Percentiles rank a stretch among this genome's conserved stretches.
Evolutionary conservation across 108 stramenopile species (phyloP).

Genomic region (Aureococcus anophagefferens): DNA sequence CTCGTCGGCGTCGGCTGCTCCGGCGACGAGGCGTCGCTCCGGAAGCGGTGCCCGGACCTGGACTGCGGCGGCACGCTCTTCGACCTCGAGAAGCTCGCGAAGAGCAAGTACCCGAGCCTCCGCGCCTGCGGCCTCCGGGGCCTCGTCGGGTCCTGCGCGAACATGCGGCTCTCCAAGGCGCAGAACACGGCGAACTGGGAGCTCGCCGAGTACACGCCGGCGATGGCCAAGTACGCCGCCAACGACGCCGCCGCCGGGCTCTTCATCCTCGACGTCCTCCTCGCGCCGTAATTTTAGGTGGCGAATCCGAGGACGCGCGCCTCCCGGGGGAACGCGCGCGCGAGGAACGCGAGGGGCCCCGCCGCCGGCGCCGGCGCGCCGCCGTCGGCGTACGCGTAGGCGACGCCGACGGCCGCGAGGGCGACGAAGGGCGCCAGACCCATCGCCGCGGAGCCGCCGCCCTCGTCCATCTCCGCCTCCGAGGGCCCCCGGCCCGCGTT

Average conservation of each 20-base stretch:
- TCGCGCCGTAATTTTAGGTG: no score
- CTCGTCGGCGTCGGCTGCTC: conserved; percentile 8
- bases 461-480: no score
- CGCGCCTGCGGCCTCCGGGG: not conserved
- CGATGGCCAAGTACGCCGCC: conserved; percentile 11
- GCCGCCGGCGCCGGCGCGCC: no score
- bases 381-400: no score
- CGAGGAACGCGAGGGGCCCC: no score
- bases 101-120: not conserved
- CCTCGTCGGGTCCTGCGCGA: not conserved
- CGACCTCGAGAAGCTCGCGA: conserved; percentile 2
- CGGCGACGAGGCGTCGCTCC: not conserved
- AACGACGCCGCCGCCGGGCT: conserved; percentile 1
- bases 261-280: no score
- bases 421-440: no score
- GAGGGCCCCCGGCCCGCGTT: no score
- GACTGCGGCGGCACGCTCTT: conserved; percentile 4
- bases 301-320: no score
- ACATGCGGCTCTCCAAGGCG: conserved; percentile 9
- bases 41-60: not conserved
- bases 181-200: conserved; percentile 22
- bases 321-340: no score
- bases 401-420: no score
- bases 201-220: not conserved
- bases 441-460: no score